Conservation (phyloP, 2,329 filamentous ascomycete species). For the Trichocomaceae sp. region DNA sequence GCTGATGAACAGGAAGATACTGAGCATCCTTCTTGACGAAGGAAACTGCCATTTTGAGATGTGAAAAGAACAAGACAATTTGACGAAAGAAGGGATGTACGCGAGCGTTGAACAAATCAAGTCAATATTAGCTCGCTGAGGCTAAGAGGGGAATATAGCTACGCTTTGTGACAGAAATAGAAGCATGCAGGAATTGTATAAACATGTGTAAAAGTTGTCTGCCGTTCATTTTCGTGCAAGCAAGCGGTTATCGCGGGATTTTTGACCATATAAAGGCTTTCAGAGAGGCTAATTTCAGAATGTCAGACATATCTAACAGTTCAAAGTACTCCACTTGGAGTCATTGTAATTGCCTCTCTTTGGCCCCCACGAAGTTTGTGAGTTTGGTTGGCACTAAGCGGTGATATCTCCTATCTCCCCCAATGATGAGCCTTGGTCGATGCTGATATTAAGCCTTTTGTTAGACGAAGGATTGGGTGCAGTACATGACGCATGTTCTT, state of each 20-base stretch:
- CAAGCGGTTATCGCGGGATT: not conserved
- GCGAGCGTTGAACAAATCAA: not conserved
- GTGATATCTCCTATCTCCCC: not conserved
- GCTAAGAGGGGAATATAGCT: not conserved
- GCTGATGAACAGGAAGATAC: not conserved
- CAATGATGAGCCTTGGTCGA: not conserved
- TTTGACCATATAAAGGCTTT: not conserved
- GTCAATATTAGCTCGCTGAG: not conserved
- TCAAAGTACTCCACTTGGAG: too few species aligned
- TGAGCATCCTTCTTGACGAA: not conserved
- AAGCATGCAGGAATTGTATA: not conserved
- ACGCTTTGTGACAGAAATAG: not conserved
- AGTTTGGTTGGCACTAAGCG: not conserved
- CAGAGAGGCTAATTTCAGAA: too few species aligned
- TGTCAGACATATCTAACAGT: too few species aligned
- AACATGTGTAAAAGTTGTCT: not conserved
- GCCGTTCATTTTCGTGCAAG: not conserved
- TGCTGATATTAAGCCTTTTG: not conserved
- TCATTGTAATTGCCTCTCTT: too few species aligned
- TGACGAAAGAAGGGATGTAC: not conserved
- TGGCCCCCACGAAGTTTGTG: not conserved
- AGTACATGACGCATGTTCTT: not conserved
- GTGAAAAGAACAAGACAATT: not conserved
- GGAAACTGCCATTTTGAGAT: not conserved
- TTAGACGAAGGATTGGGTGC: not conserved